Percentiles rank a stretch among this genome's conserved stretches.
Conservation (phyloP, 352 stramenopile species). For the Pythium aphanidermatum region DNA sequence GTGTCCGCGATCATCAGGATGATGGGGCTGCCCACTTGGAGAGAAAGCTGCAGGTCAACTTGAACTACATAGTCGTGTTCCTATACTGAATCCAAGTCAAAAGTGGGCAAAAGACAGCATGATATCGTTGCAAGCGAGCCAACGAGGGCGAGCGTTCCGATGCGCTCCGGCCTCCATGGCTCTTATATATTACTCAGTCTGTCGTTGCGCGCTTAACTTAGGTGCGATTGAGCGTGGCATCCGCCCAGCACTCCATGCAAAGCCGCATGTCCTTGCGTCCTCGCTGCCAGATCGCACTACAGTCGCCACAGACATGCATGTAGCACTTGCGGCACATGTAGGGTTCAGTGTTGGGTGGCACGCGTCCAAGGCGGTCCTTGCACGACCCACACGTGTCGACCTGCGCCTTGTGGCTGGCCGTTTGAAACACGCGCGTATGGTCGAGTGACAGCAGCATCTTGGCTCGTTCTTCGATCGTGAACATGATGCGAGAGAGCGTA, state of each 20-base stretch:
- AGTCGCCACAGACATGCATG: conserved; percentile 11
- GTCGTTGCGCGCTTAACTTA: too few relatives aligned
- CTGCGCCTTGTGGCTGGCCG: not conserved
- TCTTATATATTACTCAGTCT: too few relatives aligned
- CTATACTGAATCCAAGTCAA: too few relatives aligned
- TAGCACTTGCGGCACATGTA: conserved; percentile 19
- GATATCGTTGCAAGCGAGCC: too few relatives aligned
- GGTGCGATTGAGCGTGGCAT: conserved; percentile 12
- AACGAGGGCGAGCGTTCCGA: too few relatives aligned
- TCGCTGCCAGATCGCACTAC: conserved; percentile 14
- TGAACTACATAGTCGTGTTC: too few relatives aligned
- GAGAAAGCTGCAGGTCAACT: too few relatives aligned
- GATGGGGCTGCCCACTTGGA: too few relatives aligned
- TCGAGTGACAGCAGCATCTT: conserved; percentile 17
- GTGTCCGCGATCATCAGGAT: too few relatives aligned
- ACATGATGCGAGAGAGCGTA: conserved; percentile 7
- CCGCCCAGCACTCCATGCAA: conserved; percentile 20
- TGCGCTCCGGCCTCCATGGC: too few relatives aligned
- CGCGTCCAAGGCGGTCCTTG: not conserved
- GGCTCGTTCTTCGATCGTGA: conserved; percentile 15
- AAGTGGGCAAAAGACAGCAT: too few relatives aligned
- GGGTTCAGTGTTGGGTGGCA: not conserved
- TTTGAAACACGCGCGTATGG: conserved; percentile 12
- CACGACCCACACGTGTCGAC: conserved; percentile 4
- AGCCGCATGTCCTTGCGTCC: conserved; percentile 16